Conservation (phyloP, 768 basidiomycete species). For the Gyrodon lividus region DNA sequence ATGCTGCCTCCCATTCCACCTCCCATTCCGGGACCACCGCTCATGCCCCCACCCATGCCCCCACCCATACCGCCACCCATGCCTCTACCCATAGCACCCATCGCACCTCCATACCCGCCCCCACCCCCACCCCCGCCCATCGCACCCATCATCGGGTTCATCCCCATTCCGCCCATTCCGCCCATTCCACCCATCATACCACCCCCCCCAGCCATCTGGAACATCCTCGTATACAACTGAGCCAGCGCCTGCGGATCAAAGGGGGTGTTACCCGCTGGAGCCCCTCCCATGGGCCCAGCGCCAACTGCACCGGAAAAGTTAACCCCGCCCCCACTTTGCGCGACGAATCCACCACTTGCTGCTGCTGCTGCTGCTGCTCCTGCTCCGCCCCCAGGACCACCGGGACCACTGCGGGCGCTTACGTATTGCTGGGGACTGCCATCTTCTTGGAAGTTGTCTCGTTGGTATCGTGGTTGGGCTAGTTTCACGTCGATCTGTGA, state of each 20-base stretch:
- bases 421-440: slow-evolving; percentile 23
- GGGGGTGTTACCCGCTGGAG: slow-evolving; percentile 50
- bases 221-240: slow-evolving; percentile 93
- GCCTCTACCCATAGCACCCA: slow-evolving; percentile 39
- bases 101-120: slow-evolving; percentile 36
- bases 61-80: slow-evolving; percentile 45
- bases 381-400: slow-evolving; percentile 5
- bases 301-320: slow-evolving; percentile 35
- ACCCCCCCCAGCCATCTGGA: slow-evolving; percentile 71
- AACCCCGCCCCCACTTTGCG: slow-evolving; percentile 31
- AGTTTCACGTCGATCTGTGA: slow-evolving; percentile 93
- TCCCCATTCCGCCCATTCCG: slow-evolving; percentile 41
- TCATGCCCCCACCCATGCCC: slow-evolving; percentile 34
- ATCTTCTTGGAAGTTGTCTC: slow-evolving; percentile 60
- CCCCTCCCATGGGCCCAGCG: slow-evolving; percentile 25
- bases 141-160: slow-evolving; percentile 23
- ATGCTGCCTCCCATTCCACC: slow-evolving; percentile 42
- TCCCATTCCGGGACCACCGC: slow-evolving; percentile 31
- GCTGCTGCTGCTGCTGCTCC: slow-evolving; percentile 19
- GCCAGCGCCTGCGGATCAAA: slow-evolving; percentile 95
- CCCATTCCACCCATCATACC: slow-evolving; percentile 43
- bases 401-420: slow-evolving; percentile 5
- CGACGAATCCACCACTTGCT: slow-evolving; percentile 28
- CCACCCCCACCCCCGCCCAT: slow-evolving; percentile 29
- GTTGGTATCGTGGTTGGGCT: slow-evolving; percentile 86